These are phyloP conservation scores for Candolleomyces eurysporus DNA, from an alignment of 768 basidiomycete genomes.

Conservation along the genomic window DNA sequence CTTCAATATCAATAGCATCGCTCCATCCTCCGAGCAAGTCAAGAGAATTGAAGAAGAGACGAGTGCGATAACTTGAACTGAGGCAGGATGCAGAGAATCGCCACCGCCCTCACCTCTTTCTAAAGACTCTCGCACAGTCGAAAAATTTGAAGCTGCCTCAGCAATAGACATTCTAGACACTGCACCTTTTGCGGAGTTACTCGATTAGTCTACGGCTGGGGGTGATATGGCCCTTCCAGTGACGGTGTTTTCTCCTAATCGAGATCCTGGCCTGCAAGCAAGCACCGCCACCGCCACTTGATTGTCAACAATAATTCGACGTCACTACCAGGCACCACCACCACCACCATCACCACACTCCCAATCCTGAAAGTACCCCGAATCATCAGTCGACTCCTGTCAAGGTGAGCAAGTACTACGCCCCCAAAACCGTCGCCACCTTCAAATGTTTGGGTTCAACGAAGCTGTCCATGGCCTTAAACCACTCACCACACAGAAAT, in stretches of 20 bases:
- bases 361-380: no score
- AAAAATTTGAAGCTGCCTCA: constrained; percentile 25
- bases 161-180: constrained; percentile 22
- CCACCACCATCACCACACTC: no score
- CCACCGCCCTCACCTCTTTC: constrained; percentile 21
- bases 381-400: no score
- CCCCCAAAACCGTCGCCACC: no score
- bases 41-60: constrained; percentile 15
- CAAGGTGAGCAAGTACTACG: no score
- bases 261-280: not conserved
- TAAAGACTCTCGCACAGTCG: constrained; percentile 39
- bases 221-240: constrained; percentile 2
- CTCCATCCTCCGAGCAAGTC: constrained; percentile 20
- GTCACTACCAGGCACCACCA: no score
- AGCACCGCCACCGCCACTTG: no score
- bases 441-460: no score
- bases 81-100: constrained; percentile 3
- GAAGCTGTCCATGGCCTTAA: no score
- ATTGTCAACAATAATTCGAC: no score
- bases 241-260: not conserved
- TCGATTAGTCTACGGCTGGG: not conserved
- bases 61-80: constrained; percentile 11
- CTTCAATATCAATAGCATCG: constrained; percentile 21
- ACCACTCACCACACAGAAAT: no score
- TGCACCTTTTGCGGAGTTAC: constrained; percentile 17